Conservation (phyloP, 306 rosid species). For the Gleditsia sinensis region DNA sequence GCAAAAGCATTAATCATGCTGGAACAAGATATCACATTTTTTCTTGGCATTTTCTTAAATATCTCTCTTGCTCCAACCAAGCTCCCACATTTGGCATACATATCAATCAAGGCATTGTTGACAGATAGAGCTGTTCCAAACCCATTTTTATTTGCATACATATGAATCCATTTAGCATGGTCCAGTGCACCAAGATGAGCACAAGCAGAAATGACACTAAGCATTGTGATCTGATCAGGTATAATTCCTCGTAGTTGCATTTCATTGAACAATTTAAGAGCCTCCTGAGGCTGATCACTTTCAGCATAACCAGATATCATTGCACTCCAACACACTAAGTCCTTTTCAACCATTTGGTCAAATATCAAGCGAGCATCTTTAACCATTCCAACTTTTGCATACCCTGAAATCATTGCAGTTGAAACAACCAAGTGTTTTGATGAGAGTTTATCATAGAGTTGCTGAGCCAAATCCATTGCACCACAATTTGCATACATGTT, state of each 20-base stretch:
- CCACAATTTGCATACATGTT: slow-evolving; percentile 60
- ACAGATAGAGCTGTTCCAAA: slow-evolving; percentile 44
- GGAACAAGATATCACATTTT: slow-evolving; percentile 19
- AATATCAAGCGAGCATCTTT: slow-evolving; percentile 56
- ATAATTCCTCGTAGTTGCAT: slow-evolving; percentile 44
- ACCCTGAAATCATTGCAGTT: slow-evolving; percentile 64
- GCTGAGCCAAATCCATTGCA: slow-evolving; percentile 56
- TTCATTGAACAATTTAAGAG: slow-evolving; percentile 56
- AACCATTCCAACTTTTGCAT: slow-evolving; percentile 46
- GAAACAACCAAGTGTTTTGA: slow-evolving; percentile 50
- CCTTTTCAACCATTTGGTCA: slow-evolving; percentile 54
- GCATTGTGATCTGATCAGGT: slow-evolving; percentile 60
- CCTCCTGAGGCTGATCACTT: slow-evolving; percentile 62
- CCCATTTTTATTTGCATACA: slow-evolving; percentile 46
- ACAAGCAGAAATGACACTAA: slow-evolving; percentile 62
- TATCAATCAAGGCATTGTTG: slow-evolving; percentile 60
- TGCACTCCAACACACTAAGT: slow-evolving; percentile 65
- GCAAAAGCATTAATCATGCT: slow-evolving; percentile 78
- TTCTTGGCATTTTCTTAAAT: slow-evolving; percentile 41
- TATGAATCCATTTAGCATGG: slow-evolving; percentile 56
- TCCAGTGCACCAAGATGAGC: slow-evolving; percentile 61
- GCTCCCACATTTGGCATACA: slow-evolving; percentile 69
- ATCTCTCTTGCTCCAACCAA: slow-evolving; percentile 65
- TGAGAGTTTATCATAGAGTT: slow-evolving; percentile 42
- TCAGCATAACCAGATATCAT: slow-evolving; percentile 64